phyloP scores from a whole-genome alignment of 2,329 filamentous ascomycete species.

The Paracorniculantispora psalliotae region DNA sequence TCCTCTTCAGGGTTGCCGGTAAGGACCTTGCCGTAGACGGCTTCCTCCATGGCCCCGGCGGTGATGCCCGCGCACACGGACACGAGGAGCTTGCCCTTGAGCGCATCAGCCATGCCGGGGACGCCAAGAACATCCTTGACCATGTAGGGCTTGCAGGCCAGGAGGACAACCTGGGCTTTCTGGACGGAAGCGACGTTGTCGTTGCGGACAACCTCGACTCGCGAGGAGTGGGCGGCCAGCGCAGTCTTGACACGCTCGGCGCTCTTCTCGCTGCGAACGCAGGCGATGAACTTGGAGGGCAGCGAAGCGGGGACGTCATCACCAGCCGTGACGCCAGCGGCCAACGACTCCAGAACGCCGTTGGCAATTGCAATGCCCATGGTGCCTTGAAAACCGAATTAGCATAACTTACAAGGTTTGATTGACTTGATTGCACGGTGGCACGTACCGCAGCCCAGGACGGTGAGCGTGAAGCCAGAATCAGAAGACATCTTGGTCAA shows the following conservation, averaged over 20 bases:
- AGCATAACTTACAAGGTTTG: constrained; percentile 8
- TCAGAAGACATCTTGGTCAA: constrained; percentile 12
- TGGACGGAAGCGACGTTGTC: constrained; percentile 65
- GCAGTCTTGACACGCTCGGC: constrained; percentile 63
- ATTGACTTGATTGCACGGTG: neutral
- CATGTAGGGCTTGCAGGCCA: constrained; percentile 78
- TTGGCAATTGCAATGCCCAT: constrained; percentile 82
- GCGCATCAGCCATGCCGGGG: constrained; percentile 64
- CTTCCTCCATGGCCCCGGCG: constrained; percentile 59
- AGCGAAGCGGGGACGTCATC: constrained; percentile 52
- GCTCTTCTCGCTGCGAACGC: constrained; percentile 65
- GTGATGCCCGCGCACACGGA: constrained; percentile 76
- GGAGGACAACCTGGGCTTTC: constrained; percentile 66
- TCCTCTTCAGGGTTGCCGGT: constrained; percentile 41
- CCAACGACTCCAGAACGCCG: constrained; percentile 70
- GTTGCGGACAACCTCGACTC: constrained; percentile 63
- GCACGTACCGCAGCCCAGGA: constrained; percentile 73
- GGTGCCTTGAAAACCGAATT: constrained; percentile 50
- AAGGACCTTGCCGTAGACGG: constrained; percentile 53
- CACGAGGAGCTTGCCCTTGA: constrained; percentile 75
- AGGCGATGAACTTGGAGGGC: constrained; percentile 74
- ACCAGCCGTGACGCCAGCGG: constrained; percentile 41
- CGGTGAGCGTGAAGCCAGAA: constrained; percentile 60
- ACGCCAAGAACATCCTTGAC: constrained; percentile 62
- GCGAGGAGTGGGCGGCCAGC: constrained; percentile 57